phyloP scores from a whole-genome alignment of 2,329 filamentous ascomycete species.

The Ascocoryne sarcoides region DNA sequence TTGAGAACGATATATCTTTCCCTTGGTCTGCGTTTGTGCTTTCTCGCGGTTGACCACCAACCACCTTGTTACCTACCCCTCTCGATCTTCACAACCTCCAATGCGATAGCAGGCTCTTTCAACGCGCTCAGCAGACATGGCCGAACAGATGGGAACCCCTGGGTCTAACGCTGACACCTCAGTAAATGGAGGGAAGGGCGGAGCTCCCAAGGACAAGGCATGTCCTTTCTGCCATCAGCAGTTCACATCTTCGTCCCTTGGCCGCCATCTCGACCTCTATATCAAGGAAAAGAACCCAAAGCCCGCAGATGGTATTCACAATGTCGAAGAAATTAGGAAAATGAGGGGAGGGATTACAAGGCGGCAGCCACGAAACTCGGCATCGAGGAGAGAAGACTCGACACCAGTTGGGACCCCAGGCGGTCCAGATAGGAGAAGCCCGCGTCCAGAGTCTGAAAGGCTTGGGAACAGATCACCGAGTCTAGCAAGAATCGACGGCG shows the following conservation, averaged over 20 bases:
- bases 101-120: slow-evolving; percentile 19
- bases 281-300: slow-evolving; percentile 92
- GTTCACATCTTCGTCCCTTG: slow-evolving; percentile 89
- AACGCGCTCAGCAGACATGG: slow-evolving; percentile 19
- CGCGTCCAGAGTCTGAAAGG: slow-evolving; percentile 26
- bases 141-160: slow-evolving; percentile 28
- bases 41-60: no score
- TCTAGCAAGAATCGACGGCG: slow-evolving; percentile 29
- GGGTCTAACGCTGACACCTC: slow-evolving; percentile 27
- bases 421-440: slow-evolving; percentile 29
- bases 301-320: slow-evolving; percentile 74
- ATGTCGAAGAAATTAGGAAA: slow-evolving; percentile 81
- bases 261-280: slow-evolving; percentile 87
- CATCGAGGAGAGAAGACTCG: slow-evolving; percentile 44
- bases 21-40: no score
- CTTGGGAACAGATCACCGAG: slow-evolving; percentile 27
- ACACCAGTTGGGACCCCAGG: slow-evolving; percentile 46
- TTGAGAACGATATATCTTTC: no score
- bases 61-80: no score
- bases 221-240: slow-evolving; percentile 83
- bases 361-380: slow-evolving; percentile 64
- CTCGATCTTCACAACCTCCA: slow-evolving; percentile 5
- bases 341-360: slow-evolving; percentile 79
- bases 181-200: slow-evolving; percentile 22
- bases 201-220: slow-evolving; percentile 63